These are phyloP conservation scores for Colletotrichum neosansevieriae DNA, from an alignment of 2,329 filamentous ascomycete species.

Conservation along the genomic window DNA sequence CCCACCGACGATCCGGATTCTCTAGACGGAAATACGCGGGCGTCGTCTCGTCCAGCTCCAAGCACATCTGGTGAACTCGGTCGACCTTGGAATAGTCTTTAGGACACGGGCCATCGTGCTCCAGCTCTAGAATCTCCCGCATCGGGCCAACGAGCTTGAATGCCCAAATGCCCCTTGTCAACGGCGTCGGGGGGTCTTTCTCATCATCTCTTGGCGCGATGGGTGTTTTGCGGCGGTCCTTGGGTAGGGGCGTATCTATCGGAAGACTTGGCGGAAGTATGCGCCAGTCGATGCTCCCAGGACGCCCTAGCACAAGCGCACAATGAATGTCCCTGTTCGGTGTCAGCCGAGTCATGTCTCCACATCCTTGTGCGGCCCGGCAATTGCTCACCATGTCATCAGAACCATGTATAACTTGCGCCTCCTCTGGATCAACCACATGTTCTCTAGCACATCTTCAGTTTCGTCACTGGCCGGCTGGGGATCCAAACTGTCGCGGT, in stretches of 20 bases:
- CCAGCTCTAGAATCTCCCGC: slow-evolving; percentile 66
- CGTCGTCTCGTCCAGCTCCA: slow-evolving; percentile 60
- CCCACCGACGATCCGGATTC: slow-evolving; percentile 69
- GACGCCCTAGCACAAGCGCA: slow-evolving; percentile 64
- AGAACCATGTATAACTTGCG: slow-evolving; percentile 67
- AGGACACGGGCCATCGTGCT: slow-evolving; percentile 67
- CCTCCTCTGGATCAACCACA: slow-evolving; percentile 70
- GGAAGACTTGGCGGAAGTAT: slow-evolving; percentile 62
- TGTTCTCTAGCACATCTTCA: slow-evolving; percentile 65
- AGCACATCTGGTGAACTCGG: slow-evolving; percentile 63
- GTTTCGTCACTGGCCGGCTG: slow-evolving; percentile 58
- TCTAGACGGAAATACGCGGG: slow-evolving; percentile 66
- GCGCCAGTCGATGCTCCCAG: slow-evolving; percentile 66
- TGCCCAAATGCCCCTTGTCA: slow-evolving; percentile 66
- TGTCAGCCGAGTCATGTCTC: slow-evolving; percentile 35
- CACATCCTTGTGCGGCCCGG: slow-evolving; percentile 27
- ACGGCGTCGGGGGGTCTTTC: slow-evolving; percentile 66
- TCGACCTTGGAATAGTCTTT: slow-evolving; percentile 67
- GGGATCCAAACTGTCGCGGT: slow-evolving; percentile 65
- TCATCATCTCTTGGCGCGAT: slow-evolving; percentile 60
- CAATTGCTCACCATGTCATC: slow-evolving; percentile 50
- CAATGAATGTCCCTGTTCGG: slow-evolving; percentile 66
- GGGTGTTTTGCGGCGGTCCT: slow-evolving; percentile 60
- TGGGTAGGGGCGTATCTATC: slow-evolving; percentile 64
- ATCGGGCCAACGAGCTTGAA: slow-evolving; percentile 62